phyloP scores from a whole-genome alignment of 2,329 filamentous ascomycete genomes.

The Apiospora marii region DNA sequence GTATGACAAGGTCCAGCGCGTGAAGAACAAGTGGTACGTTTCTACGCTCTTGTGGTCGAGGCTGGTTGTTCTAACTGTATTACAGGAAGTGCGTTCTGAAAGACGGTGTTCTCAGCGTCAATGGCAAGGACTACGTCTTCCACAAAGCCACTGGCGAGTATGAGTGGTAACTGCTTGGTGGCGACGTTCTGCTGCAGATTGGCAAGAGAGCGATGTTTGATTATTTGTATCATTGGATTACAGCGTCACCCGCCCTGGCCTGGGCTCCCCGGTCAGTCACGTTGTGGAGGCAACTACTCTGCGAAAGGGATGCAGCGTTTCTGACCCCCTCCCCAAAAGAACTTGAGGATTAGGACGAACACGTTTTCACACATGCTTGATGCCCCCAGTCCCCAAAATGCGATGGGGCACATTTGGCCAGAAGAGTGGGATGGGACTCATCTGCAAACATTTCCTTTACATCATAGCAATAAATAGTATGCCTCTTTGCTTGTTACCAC shows the following conservation, averaged over 20 bases:
- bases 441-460: constrained; percentile 6
- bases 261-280: not conserved
- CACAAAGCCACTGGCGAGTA: constrained; percentile 98
- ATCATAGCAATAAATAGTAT: not conserved
- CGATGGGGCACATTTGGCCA: not conserved
- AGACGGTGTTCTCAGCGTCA: constrained; percentile 92
- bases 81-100: constrained; percentile 95
- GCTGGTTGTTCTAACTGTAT: constrained; percentile 3
- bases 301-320: not conserved
- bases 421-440: not conserved
- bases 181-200: not conserved
- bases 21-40: constrained; percentile 92
- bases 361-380: not conserved
- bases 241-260: not conserved
- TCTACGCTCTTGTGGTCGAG: not conserved
- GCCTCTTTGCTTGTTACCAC: not conserved
- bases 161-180: constrained; percentile 73
- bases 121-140: constrained; percentile 96
- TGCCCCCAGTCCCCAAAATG: not conserved
- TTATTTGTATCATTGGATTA: constrained; percentile 17
- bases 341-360: not conserved
- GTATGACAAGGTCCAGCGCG: constrained; percentile 98
- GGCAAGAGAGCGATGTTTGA: constrained; percentile 10
- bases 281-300: not conserved
- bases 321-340: not conserved